A percentile compares a stretch with the other conserved stretches of the same genome.
These are phyloP conservation scores for Agaricus sinodeliciosus DNA, from an alignment of 768 basidiomycete genomes.

Conservation along the genomic window DNA sequence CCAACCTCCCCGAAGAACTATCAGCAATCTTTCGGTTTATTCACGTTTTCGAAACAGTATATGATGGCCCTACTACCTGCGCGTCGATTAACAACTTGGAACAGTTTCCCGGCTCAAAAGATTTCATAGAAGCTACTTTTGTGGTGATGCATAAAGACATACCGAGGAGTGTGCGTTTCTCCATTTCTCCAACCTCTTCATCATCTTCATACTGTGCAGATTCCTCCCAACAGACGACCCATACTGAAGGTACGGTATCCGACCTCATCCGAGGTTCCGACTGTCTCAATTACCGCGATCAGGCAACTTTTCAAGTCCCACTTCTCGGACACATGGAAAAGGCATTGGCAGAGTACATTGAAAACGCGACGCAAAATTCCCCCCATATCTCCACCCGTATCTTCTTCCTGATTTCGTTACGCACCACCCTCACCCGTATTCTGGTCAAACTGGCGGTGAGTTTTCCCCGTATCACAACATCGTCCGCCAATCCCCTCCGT, in stretches of 20 bases:
- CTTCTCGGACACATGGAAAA: neutral
- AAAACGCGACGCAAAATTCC: neutral
- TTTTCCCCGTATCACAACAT: neutral
- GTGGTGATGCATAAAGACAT: neutral
- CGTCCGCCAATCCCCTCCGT: too few species aligned
- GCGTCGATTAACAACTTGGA: neutral
- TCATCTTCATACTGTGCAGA: neutral
- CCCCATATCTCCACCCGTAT: neutral
- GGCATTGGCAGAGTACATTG: neutral
- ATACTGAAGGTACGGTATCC: neutral
- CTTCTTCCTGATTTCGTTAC: neutral
- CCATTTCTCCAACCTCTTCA: neutral
- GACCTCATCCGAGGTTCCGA: neutral
- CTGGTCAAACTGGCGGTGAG: neutral
- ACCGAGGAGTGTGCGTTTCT: neutral
- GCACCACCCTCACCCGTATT: neutral
- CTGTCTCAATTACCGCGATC: neutral
- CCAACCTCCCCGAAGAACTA: neutral
- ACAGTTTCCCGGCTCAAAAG: neutral
- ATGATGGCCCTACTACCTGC: neutral
- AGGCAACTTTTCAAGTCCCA: constrained; percentile 3
- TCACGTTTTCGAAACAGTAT: neutral
- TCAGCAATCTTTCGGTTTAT: neutral
- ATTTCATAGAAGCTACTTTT: constrained; percentile 2
- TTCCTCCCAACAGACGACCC: neutral